Conservation (phyloP, 331 rosid genomes). For the Acacia pycnantha region DNA sequence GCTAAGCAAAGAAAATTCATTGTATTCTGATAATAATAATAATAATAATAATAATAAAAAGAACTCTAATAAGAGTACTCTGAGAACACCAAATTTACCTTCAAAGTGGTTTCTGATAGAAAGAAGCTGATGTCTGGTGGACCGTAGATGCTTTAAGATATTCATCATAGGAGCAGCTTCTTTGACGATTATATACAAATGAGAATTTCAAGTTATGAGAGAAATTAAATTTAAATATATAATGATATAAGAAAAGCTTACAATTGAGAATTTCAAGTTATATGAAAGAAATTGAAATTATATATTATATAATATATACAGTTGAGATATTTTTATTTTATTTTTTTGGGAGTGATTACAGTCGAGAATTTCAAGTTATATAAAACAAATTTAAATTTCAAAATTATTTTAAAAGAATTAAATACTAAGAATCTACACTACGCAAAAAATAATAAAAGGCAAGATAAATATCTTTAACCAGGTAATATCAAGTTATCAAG, state of each 20-base stretch:
- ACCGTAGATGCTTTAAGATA: conserved; percentile 40
- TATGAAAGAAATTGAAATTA: background rate
- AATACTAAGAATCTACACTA: background rate
- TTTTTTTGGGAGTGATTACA: too few relatives aligned
- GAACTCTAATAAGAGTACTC: background rate
- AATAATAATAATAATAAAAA: too few relatives aligned
- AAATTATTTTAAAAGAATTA: background rate
- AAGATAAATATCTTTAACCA: background rate
- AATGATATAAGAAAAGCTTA: too few relatives aligned
- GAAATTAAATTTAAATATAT: background rate
- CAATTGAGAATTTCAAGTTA: background rate
- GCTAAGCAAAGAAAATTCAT: background rate
- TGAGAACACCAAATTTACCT: conserved; percentile 39
- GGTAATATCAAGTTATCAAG: background rate
- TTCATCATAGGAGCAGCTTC: conserved; percentile 41
- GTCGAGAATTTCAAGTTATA: background rate
- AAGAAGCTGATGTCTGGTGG: conserved; percentile 22
- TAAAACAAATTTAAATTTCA: background rate
- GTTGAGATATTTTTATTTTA: background rate
- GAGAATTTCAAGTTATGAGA: background rate
- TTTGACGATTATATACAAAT: background rate
- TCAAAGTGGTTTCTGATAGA: conserved; percentile 34
- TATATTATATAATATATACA: too few relatives aligned
- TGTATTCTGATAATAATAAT: background rate
- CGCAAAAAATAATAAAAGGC: background rate